A percentile compares a stretch with the other conserved stretches of the same genome.
phyloP scores from a whole-genome alignment of 192 early-diverging fungal genomes.

The Rhizophlyctis rosea region DNA sequence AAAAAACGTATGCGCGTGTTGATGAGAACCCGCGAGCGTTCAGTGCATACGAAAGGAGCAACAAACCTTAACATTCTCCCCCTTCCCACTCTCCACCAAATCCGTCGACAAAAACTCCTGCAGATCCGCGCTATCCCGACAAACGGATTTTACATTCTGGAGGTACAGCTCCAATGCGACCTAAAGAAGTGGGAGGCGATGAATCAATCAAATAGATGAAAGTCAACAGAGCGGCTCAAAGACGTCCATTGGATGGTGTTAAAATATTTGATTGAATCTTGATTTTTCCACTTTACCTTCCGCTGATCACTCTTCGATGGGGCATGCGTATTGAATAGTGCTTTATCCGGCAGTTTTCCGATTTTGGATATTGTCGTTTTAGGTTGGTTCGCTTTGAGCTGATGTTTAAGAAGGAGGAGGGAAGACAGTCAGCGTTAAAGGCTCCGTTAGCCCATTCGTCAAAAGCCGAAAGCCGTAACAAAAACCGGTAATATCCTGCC shows the following conservation, averaged over 20 bases:
- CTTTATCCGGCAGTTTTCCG: slow-evolving; percentile 80
- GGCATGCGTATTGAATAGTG: slow-evolving; percentile 73
- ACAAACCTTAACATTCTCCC: not conserved
- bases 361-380: slow-evolving; percentile 51
- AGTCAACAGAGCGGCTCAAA: no score
- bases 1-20: no score
- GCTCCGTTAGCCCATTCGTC: slow-evolving; percentile 22
- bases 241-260: no score
- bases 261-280: no score
- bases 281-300: slow-evolving; percentile 59
- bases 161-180: slow-evolving; percentile 80
- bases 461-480: not conserved
- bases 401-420: not conserved
- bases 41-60: not conserved
- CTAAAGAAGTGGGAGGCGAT: no score
- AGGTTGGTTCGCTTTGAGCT: slow-evolving; percentile 28
- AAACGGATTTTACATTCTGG: slow-evolving; percentile 62
- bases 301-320: slow-evolving; percentile 85
- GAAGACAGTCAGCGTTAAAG: slow-evolving; percentile 6
- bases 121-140: slow-evolving; percentile 42
- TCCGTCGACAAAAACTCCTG: slow-evolving; percentile 75
- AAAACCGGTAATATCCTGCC: no score
- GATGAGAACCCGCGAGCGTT: slow-evolving; percentile 2
- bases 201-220: no score
- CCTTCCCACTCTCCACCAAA: slow-evolving; percentile 28